Evolutionary conservation across 83 land plant genomes (phyloP).

Genomic region (Picea abies): DNA sequence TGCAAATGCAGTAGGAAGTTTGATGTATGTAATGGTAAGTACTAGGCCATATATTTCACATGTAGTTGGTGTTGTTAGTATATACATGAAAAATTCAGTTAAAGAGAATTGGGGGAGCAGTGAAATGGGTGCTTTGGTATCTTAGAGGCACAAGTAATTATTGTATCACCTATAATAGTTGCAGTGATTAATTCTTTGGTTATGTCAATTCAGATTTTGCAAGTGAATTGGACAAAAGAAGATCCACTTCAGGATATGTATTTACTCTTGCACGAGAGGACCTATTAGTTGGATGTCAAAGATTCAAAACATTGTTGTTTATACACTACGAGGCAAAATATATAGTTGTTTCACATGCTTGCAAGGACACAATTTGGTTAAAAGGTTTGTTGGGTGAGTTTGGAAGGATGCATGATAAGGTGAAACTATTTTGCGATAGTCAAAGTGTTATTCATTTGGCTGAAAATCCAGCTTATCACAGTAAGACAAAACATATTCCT

Average conservation of each 20-base stretch:
- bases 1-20: background rate
- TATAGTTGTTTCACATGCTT: background rate
- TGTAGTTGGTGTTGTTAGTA: background rate
- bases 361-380: slow-evolving; percentile 30
- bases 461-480: too few species aligned
- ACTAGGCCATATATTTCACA: slow-evolving; percentile 1
- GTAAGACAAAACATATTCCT: too few species aligned
- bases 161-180: background rate
- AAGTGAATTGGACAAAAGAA: slow-evolving; percentile 21
- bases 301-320: slow-evolving; percentile 19
- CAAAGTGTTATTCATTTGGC: too few species aligned
- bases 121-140: slow-evolving; percentile 6
- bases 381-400: too few species aligned
- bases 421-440: too few species aligned
- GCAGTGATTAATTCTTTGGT: background rate
- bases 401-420: too few species aligned
- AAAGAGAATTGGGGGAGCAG: background rate
- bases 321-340: slow-evolving; percentile 28
- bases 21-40: slow-evolving; percentile 6
- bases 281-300: slow-evolving; percentile 29
- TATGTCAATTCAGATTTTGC: slow-evolving; percentile 24
- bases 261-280: slow-evolving; percentile 8
- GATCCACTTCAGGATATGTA: slow-evolving; percentile 19
- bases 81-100: slow-evolving; percentile 3
- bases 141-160: slow-evolving; percentile 7